Conservation (phyloP, 768 basidiomycete species). For the Phlegmacium glaucopus region DNA sequence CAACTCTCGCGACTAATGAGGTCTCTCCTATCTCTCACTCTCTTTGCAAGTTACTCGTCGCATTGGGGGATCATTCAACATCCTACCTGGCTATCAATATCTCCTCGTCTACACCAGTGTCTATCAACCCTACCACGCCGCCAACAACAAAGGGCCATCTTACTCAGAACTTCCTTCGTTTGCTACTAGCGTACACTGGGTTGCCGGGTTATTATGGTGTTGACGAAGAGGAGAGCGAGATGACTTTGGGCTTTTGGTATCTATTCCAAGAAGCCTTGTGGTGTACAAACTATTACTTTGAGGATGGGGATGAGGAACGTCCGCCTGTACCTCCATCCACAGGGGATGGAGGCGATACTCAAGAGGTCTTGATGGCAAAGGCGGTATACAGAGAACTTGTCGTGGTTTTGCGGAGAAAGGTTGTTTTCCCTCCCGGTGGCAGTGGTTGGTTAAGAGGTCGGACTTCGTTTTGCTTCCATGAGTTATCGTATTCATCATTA, state of each 20-base stretch:
- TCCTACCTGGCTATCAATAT: conserved; percentile 72
- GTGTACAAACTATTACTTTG: conserved; percentile 54
- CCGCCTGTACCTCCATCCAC: conserved; percentile 15
- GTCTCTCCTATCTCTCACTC: conserved; percentile 62
- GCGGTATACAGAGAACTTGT: conserved; percentile 81
- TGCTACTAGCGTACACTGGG: conserved; percentile 72
- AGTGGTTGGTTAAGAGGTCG: conserved; percentile 68
- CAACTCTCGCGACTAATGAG: conserved; percentile 32
- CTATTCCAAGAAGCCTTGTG: conserved; percentile 86
- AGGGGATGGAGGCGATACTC: conserved; percentile 22
- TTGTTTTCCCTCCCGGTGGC: conserved; percentile 60
- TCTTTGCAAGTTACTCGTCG: conserved; percentile 76
- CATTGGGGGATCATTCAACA: conserved; percentile 84
- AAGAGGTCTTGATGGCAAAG: conserved; percentile 56
- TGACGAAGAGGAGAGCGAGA: conserved; percentile 87
- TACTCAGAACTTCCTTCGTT: conserved; percentile 66
- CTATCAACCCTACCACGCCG: conserved; percentile 22
- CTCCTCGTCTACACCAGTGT: conserved; percentile 39
- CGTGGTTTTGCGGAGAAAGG: conserved; percentile 65
- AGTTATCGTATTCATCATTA: conserved; percentile 7
- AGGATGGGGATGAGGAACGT: conserved; percentile 32
- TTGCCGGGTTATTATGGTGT: conserved; percentile 71
- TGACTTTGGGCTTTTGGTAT: conserved; percentile 88
- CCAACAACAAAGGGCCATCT: conserved; percentile 44
- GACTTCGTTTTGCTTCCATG: not conserved